Evolutionary conservation across 441 rosid genomes (phyloP).

Genomic region (Pelargonium myrrhifolium): DNA sequence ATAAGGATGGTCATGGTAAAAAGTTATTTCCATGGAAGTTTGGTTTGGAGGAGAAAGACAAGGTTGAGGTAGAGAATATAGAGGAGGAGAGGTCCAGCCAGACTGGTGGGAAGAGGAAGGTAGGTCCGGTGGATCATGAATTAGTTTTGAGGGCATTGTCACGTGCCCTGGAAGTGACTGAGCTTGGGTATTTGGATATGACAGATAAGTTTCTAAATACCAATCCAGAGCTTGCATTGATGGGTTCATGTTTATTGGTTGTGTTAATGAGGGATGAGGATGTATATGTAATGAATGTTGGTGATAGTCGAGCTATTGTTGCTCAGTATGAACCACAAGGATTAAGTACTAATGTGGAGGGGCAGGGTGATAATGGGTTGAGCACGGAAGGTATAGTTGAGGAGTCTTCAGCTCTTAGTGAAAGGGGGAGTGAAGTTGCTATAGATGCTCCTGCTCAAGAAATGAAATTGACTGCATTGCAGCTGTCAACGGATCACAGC

Average conservation of each 20-base stretch:
- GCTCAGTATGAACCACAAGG: constrained; percentile 57
- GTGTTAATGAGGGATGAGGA: constrained; percentile 67
- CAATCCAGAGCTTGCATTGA: constrained; percentile 88
- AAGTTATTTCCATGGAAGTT: no score
- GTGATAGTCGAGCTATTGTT: constrained; percentile 95
- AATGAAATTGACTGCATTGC: constrained; percentile 63
- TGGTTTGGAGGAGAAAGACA: no score
- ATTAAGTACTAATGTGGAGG: constrained; percentile 33
- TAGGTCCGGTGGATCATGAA: constrained; percentile 67
- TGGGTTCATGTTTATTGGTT: constrained; percentile 94
- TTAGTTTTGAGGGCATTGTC: constrained; percentile 77
- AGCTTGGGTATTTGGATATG: constrained; percentile 79
- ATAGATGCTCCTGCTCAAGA: constrained; percentile 31
- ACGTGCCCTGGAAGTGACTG: constrained; percentile 68
- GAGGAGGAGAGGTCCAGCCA: constrained; percentile 47
- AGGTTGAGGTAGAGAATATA: no score
- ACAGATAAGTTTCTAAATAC: constrained; percentile 82
- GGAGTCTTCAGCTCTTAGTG: constrained; percentile 24
- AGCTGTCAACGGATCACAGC: constrained; percentile 93
- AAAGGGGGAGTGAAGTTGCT: constrained; percentile 21
- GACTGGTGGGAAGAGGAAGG: constrained; percentile 53
- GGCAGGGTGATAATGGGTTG: constrained; percentile 28
- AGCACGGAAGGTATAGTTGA: constrained; percentile 40
- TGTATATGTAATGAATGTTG: constrained; percentile 55
- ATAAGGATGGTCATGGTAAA: no score